These are phyloP conservation scores for Fusarium citri DNA, from an alignment of 2,329 filamentous ascomycete species.

Conservation along the genomic window DNA sequence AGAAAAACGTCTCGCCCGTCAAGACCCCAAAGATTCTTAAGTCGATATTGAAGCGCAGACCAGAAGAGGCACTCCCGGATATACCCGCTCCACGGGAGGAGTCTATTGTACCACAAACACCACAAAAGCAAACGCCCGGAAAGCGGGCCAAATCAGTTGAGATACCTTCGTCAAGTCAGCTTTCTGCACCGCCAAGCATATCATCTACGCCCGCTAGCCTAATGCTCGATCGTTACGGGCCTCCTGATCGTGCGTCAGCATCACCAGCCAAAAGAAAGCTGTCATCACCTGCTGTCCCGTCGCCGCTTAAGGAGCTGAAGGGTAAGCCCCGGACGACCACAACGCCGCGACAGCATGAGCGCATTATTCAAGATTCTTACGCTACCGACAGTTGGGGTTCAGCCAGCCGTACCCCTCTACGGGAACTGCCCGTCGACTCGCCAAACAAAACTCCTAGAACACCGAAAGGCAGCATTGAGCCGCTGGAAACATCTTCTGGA, in stretches of 20 bases:
- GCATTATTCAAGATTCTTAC: slow-evolving; percentile 61
- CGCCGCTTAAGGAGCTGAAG: slow-evolving; percentile 38
- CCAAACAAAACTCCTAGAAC: slow-evolving; percentile 28
- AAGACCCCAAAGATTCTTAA: slow-evolving; percentile 34
- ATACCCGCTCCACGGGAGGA: slow-evolving; percentile 43
- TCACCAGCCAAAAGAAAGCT: slow-evolving; percentile 56
- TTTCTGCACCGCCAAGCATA: slow-evolving; percentile 54
- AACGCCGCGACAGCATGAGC: slow-evolving; percentile 38
- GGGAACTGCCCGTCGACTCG: slow-evolving; percentile 27
- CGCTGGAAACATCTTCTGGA: slow-evolving; percentile 38
- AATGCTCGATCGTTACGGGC: slow-evolving; percentile 55
- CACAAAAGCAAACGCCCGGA: slow-evolving; percentile 55
- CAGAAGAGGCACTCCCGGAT: slow-evolving; percentile 1
- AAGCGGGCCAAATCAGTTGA: slow-evolving; percentile 50
- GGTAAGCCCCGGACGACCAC: slow-evolving; percentile 38
- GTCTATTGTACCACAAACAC: slow-evolving; percentile 58
- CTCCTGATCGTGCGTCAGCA: slow-evolving; percentile 43
- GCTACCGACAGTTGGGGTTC: slow-evolving; percentile 52
- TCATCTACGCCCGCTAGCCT: slow-evolving; percentile 56
- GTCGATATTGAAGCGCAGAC: slow-evolving; percentile 30
- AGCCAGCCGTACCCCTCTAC: slow-evolving; percentile 37
- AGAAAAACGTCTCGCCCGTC: slow-evolving; percentile 15
- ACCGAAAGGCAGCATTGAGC: slow-evolving; percentile 20
- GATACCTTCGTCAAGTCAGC: slow-evolving; percentile 58
- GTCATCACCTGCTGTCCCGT: slow-evolving; percentile 40